Percentiles rank a stretch among this genome's conserved stretches.
Conservation (phyloP, 352 stramenopile species). For the Poterioochromonas sp. region DNA sequence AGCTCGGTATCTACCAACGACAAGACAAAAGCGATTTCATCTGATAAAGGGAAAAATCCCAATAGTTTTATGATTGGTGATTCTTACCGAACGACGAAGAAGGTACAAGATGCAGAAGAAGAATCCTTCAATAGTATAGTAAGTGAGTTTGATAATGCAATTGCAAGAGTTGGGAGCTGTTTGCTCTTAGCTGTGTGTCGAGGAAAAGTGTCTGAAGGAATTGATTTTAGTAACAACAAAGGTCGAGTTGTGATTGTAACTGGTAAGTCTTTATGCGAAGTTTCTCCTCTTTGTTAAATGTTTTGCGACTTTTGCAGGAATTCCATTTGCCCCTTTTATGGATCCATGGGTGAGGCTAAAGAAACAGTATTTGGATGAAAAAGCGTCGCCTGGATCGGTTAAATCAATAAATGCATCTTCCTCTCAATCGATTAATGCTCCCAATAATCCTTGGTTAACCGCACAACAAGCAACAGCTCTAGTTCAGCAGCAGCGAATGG, state of each 20-base stretch:
- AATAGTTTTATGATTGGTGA: neutral
- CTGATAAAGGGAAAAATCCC: neutral
- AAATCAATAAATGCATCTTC: neutral
- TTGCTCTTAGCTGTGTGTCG: conserved; percentile 95
- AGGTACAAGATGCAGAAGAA: conserved; percentile 33
- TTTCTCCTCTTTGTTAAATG: neutral
- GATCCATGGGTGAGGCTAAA: conserved; percentile 96
- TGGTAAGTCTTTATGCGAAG: neutral
- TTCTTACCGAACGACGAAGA: conserved; percentile 22
- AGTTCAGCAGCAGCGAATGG: neutral
- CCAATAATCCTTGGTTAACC: neutral
- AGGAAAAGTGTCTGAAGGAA: conserved; percentile 95
- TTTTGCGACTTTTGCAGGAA: conserved; percentile 48
- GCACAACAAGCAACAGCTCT: neutral
- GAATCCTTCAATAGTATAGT: neutral
- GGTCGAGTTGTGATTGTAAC: conserved; percentile 95
- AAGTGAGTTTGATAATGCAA: neutral
- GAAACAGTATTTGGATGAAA: conserved; percentile 81
- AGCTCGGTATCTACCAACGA: neutral
- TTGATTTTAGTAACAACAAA: conserved; percentile 96
- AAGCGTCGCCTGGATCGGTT: neutral
- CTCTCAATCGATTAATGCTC: neutral
- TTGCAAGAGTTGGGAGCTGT: conserved; percentile 34
- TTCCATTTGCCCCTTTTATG: conserved; percentile 92
- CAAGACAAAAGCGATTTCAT: neutral